Evolutionary conservation across 202 grass and related monocot species (phyloP).

Genomic region (Brachypodium distachyon): DNA sequence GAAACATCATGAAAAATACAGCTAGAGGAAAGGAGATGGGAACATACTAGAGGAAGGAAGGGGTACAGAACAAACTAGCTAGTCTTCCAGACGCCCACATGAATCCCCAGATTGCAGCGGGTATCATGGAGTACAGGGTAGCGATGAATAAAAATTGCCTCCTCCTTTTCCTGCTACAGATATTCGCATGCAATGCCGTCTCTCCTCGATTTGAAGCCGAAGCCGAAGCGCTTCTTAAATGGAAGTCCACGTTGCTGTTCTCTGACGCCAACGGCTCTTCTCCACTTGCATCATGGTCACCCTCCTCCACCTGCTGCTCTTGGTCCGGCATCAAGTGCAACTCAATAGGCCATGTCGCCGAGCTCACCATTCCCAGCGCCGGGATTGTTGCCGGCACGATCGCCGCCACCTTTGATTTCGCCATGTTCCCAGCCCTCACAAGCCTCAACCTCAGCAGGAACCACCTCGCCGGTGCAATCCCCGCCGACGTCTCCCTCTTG

Average conservation of each 20-base stretch:
- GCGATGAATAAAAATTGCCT: not conserved
- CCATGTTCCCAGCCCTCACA: slow-evolving; percentile 15
- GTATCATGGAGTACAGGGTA: not conserved
- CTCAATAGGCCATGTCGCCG: not conserved
- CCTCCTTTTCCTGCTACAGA: not conserved
- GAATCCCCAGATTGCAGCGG: not conserved
- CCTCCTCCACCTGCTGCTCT: slow-evolving; percentile 1
- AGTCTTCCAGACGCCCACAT: too few species aligned
- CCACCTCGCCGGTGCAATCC: slow-evolving; percentile 34
- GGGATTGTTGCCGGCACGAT: slow-evolving; percentile 16
- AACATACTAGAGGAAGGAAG: too few species aligned
- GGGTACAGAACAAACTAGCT: too few species aligned
- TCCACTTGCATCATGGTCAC: slow-evolving; percentile 36
- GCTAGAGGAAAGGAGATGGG: too few species aligned
- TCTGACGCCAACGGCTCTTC: not conserved
- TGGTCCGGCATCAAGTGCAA: slow-evolving; percentile 45
- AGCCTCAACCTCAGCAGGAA: slow-evolving; percentile 50
- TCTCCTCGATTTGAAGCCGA: not conserved
- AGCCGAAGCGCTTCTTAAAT: slow-evolving; percentile 30
- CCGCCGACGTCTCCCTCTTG: slow-evolving; percentile 11
- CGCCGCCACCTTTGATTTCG: slow-evolving; percentile 14
- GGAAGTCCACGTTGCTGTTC: slow-evolving; percentile 32
- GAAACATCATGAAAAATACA: too few species aligned
- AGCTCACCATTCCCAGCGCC: not conserved
- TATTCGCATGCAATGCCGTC: not conserved